Evolutionary conservation across 805 yeast genomes (phyloP).

Genomic region (Saturnispora halmiae): DNA sequence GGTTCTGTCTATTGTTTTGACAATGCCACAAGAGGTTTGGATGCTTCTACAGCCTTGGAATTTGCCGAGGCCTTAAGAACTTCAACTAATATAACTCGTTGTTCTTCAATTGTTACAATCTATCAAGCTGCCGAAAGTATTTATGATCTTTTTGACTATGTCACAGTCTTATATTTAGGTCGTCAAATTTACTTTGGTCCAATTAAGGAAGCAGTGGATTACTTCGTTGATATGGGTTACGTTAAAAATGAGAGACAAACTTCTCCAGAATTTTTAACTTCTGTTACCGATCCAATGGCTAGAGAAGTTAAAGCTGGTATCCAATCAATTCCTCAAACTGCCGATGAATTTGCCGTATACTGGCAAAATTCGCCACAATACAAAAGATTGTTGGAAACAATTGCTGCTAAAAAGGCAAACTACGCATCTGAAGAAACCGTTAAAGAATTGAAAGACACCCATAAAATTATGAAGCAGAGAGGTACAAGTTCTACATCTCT

Average conservation of each 20-base stretch:
- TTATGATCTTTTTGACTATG: constrained; percentile 51
- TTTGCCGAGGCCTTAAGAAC: constrained; percentile 52
- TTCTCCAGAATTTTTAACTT: constrained; percentile 58
- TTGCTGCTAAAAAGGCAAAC: constrained; percentile 29
- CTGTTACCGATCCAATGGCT: constrained; percentile 58
- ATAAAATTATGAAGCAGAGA: constrained; percentile 31
- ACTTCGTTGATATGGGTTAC: constrained; percentile 53
- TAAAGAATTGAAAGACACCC: constrained; percentile 25
- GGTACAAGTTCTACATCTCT: constrained; percentile 33
- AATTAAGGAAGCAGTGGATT: constrained; percentile 42
- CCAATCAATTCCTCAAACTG: constrained; percentile 45
- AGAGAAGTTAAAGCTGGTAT: constrained; percentile 40
- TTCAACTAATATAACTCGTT: constrained; percentile 45
- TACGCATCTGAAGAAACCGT: constrained; percentile 28
- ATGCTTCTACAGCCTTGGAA: constrained; percentile 62
- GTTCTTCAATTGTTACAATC: constrained; percentile 55
- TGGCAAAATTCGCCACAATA: constrained; percentile 54
- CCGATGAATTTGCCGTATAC: constrained; percentile 48
- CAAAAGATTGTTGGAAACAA: constrained; percentile 27
- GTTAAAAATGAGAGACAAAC: constrained; percentile 55
- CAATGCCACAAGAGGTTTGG: constrained; percentile 64
- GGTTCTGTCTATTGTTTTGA: constrained; percentile 55
- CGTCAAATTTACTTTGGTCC: constrained; percentile 55
- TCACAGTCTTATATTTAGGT: constrained; percentile 52
- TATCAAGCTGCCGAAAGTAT: constrained; percentile 63